Conservation (phyloP, 371 early-diverging fungal species). For the Nematocida sp. region DNA sequence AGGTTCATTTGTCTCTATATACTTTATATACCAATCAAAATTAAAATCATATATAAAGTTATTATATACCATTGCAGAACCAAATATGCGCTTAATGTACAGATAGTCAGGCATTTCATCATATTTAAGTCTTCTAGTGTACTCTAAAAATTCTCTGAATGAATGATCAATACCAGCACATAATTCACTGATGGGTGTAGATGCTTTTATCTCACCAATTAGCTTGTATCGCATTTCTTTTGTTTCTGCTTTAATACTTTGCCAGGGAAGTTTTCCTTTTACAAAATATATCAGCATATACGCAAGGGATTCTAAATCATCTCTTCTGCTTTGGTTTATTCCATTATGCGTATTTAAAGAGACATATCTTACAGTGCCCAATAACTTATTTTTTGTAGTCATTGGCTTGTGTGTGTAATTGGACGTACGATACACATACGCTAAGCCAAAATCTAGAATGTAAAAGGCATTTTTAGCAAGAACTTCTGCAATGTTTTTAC, state of each 20-base stretch:
- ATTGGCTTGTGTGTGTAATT: constrained; percentile 54
- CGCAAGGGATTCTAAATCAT: constrained; percentile 66
- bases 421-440: constrained; percentile 51
- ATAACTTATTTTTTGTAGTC: constrained; percentile 56
- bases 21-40: constrained; percentile 57
- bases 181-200: constrained; percentile 18
- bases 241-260: constrained; percentile 51
- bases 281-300: constrained; percentile 69
- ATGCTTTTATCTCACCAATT: constrained; percentile 52
- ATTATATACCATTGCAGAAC: constrained; percentile 48
- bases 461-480: constrained; percentile 76
- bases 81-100: constrained; percentile 60
- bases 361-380: constrained; percentile 67
- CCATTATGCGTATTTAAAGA: constrained; percentile 62
- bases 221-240: constrained; percentile 50
- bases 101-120: constrained; percentile 90
- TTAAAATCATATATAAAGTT: constrained; percentile 52
- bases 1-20: constrained; percentile 39
- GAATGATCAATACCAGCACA: constrained; percentile 50
- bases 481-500: constrained; percentile 76
- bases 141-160: constrained; percentile 75
- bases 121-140: constrained; percentile 84
- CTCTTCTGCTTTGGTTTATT: constrained; percentile 61
- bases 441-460: constrained; percentile 71
- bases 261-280: constrained; percentile 67